Percentiles rank a stretch among this genome's conserved stretches.
phyloP scores from a whole-genome alignment of 495 filamentous ascomycete species.

The Clohesyomyces aquaticus region DNA sequence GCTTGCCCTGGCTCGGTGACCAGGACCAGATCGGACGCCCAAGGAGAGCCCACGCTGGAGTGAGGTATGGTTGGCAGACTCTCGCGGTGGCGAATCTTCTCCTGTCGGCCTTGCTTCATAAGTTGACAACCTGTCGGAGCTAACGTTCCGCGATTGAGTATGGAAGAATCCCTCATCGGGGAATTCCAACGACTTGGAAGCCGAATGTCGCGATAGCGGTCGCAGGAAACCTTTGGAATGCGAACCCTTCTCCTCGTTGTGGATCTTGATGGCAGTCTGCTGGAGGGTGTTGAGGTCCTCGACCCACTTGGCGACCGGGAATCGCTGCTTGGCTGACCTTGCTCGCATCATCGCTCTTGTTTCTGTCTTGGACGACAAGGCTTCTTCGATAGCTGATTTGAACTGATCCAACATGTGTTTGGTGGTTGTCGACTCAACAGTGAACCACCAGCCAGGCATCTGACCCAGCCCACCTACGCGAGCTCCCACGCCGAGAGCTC shows the following conservation, averaged over 20 bases:
- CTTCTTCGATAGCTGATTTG: conserved; percentile 67
- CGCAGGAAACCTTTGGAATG: background rate
- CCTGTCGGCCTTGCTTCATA: background rate
- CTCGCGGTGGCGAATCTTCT: background rate
- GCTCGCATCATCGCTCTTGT: conserved; percentile 72
- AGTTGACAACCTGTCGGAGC: background rate
- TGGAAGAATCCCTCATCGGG: background rate
- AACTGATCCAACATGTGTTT: conserved; percentile 74
- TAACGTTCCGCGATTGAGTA: background rate
- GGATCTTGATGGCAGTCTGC: conserved; percentile 42
- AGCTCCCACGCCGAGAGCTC: conserved; percentile 74
- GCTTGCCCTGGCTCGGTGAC: background rate
- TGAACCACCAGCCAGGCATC: conserved; percentile 80
- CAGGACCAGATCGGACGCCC: background rate
- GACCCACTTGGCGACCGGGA: conserved; percentile 60
- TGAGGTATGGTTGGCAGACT: background rate
- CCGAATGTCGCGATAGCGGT: background rate
- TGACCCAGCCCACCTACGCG: conserved; percentile 70
- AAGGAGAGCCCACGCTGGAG: background rate
- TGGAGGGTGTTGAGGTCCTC: conserved; percentile 50
- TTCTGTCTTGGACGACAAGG: conserved; percentile 63
- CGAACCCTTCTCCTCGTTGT: conserved; percentile 3
- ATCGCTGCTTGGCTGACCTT: conserved; percentile 74
- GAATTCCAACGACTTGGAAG: background rate
- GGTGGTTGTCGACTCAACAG: conserved; percentile 68